phyloP scores from a whole-genome alignment of 2,329 filamentous ascomycete genomes.

The Alternaria triticimaculans region DNA sequence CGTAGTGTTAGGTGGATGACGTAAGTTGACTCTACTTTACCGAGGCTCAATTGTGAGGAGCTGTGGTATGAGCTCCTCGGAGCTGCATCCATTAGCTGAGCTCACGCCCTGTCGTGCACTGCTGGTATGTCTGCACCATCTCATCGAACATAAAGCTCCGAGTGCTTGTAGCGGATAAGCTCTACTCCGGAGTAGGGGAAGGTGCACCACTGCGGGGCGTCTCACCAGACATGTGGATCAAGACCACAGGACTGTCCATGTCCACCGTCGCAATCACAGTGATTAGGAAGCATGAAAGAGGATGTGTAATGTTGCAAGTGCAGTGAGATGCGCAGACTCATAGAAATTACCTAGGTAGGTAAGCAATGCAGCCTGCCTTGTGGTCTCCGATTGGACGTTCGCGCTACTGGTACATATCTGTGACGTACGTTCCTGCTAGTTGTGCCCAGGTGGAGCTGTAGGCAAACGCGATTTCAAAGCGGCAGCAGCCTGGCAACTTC shows the following conservation, averaged over 20 bases:
- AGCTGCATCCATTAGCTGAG: not conserved
- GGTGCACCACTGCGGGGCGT: not conserved
- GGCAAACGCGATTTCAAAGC: not conserved
- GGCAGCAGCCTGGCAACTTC: not conserved
- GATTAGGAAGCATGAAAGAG: not conserved
- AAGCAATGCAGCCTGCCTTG: not conserved
- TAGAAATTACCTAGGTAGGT: not conserved
- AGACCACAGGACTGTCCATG: not conserved
- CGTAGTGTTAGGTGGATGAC: slow-evolving; percentile 21
- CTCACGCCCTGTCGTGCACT: not conserved
- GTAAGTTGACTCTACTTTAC: slow-evolving; percentile 24
- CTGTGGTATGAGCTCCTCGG: not conserved
- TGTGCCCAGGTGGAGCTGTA: not conserved
- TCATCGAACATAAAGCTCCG: not conserved
- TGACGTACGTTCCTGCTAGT: slow-evolving; percentile 14
- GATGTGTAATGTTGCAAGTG: not conserved
- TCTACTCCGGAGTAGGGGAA: not conserved
- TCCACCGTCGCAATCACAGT: not conserved
- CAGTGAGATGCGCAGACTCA: not conserved
- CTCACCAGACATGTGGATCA: not conserved
- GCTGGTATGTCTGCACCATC: not conserved
- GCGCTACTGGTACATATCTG: slow-evolving; percentile 1
- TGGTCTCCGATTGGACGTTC: not conserved
- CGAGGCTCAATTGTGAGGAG: slow-evolving; percentile 29
- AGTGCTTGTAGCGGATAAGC: not conserved